Conservation (phyloP, 768 basidiomycete species). For the Dentipellis fragilis region DNA sequence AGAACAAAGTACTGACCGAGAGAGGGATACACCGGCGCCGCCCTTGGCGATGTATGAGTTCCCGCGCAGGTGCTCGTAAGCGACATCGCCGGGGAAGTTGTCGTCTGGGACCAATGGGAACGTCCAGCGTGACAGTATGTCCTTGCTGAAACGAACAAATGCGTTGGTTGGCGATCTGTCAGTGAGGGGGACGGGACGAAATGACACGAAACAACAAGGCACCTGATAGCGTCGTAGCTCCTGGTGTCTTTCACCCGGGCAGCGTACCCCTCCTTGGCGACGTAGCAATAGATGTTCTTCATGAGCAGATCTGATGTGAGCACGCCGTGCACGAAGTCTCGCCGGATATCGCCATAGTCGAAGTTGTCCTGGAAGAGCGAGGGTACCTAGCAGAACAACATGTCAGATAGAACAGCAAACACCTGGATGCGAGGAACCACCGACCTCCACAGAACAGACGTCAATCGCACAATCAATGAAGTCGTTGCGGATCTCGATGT, state of each 20-base stretch:
- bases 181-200: background rate
- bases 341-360: conserved; percentile 86
- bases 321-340: conserved; percentile 91
- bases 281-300: conserved; percentile 89
- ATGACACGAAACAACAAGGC: conserved; percentile 1
- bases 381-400: conserved; percentile 55
- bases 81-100: conserved; percentile 73
- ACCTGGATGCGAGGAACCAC: conserved; percentile 10
- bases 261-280: conserved; percentile 84
- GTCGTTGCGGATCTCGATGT: conserved; percentile 83
- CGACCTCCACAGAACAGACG: conserved; percentile 86
- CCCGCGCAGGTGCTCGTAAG: conserved; percentile 80
- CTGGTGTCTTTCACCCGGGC: conserved; percentile 89
- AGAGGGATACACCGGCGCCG: conserved; percentile 57
- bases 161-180: background rate
- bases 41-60: conserved; percentile 84
- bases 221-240: conserved; percentile 88
- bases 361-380: conserved; percentile 98
- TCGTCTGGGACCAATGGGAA: conserved; percentile 95
- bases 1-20: conserved; percentile 45
- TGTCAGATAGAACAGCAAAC: background rate
- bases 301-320: conserved; percentile 90
- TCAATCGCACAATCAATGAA: conserved; percentile 85
- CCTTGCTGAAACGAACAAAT: conserved; percentile 46
- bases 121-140: conserved; percentile 87